phyloP scores from a whole-genome alignment of 257 asterid species.

The Rehmannia glutinosa region DNA sequence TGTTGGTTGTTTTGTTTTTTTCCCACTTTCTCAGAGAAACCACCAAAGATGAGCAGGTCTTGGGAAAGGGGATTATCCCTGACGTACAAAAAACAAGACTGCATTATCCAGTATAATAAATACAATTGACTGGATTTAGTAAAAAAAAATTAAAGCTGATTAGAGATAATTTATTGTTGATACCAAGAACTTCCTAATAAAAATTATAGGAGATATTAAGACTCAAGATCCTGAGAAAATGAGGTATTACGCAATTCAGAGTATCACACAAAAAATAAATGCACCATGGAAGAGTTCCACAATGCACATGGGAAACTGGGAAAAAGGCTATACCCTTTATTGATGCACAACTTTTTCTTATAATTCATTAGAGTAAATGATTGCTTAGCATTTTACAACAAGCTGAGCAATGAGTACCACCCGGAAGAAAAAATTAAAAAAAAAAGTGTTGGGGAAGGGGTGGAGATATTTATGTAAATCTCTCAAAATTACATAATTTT shows the following conservation, averaged over 20 bases:
- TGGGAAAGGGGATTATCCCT: background rate
- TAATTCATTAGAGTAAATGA: conserved; percentile 4
- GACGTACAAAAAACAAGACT: background rate
- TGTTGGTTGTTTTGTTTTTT: background rate
- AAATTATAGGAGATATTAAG: background rate
- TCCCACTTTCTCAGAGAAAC: background rate
- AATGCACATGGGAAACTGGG: conserved; percentile 31
- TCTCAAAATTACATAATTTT: too few species aligned
- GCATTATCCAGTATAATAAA: background rate
- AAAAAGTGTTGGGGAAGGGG: too few species aligned
- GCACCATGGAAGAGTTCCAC: conserved; percentile 9
- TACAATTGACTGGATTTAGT: background rate
- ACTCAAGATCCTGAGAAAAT: conserved; percentile 7
- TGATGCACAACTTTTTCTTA: conserved; percentile 1
- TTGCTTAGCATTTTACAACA: conserved; percentile 1
- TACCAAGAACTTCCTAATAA: background rate
- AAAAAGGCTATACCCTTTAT: conserved; percentile 7
- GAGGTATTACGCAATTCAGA: background rate
- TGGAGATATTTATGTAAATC: too few species aligned
- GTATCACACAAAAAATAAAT: conserved; percentile 16
- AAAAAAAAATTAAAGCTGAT: background rate
- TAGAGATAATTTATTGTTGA: background rate
- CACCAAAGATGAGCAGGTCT: too few species aligned
- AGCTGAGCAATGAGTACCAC: background rate
- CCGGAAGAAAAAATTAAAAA: too few species aligned